Percentiles rank a stretch among this genome's conserved stretches.
phyloP scores from a whole-genome alignment of 495 filamentous ascomycete species.

The Penicillium fimorum region DNA sequence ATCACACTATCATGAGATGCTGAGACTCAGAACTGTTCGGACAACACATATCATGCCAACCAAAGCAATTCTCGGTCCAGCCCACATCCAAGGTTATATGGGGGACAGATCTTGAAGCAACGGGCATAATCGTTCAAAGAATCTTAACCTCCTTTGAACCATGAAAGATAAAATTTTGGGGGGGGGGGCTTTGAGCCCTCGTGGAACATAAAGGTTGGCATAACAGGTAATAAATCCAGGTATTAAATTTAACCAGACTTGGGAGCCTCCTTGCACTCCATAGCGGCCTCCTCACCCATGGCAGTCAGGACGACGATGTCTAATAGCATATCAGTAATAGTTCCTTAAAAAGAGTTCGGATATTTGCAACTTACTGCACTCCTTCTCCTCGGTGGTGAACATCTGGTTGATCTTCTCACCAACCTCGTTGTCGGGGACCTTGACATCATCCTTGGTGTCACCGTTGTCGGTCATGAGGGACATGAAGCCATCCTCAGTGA shows the following conservation, averaged over 20 bases:
- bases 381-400: slow-evolving; percentile 71
- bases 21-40: slow-evolving; percentile 42
- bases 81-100: slow-evolving; percentile 42
- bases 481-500: slow-evolving; percentile 88
- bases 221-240: slow-evolving; percentile 31
- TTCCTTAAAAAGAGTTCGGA: neutral
- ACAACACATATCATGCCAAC: slow-evolving; percentile 42
- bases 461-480: slow-evolving; percentile 81
- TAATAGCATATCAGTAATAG: slow-evolving; percentile 34
- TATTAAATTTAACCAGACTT: slow-evolving; percentile 34
- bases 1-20: slow-evolving; percentile 49
- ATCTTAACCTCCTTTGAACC: slow-evolving; percentile 34
- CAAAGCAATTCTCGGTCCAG: slow-evolving; percentile 41
- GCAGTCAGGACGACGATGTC: slow-evolving; percentile 88
- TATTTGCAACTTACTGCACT: slow-evolving; percentile 67
- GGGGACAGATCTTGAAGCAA: slow-evolving; percentile 26
- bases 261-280: slow-evolving; percentile 90
- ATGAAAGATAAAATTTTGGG: slow-evolving; percentile 28
- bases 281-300: slow-evolving; percentile 92
- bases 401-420: slow-evolving; percentile 77
- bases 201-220: slow-evolving; percentile 37
- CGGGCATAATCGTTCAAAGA: slow-evolving; percentile 30
- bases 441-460: slow-evolving; percentile 89
- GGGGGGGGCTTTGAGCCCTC: slow-evolving; percentile 20
- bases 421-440: slow-evolving; percentile 84